Evolutionary conservation across 2,329 filamentous ascomycete species (phyloP), one percentile per base, ranked within the genome.

Genomic region (Trichophyton benhamiae): DNA sequence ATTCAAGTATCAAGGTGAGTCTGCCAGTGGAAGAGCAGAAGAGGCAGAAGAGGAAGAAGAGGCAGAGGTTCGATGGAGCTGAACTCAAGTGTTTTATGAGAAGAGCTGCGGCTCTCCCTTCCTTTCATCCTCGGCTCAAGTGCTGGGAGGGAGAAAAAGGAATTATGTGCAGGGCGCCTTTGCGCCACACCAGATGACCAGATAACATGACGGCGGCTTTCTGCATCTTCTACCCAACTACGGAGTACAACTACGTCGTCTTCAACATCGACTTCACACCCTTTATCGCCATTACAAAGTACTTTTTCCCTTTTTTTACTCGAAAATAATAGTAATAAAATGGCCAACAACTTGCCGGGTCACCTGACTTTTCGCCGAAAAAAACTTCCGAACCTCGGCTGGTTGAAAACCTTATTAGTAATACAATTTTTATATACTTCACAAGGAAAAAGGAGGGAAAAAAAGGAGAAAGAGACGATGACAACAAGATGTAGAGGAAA

Each of bases 381-480:
- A 25, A 55, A 55, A 55, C 15, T 27, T 55, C 52, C 52, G 52
- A 55, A 17, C 52, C 52, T 55, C 52, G 52, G 52, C 52, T 55
- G 15, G 11, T 55, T 55, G 25, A 3, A 55, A 55, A 55, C 27
- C 27, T 55, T 55, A 36, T 55, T 55, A 55, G 52, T 55, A 55
- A 55, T 55, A 55, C 52, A 55, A 36, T 55, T 52, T 49, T 52
- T 52, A 48, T 25, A 9, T 15, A 25, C 20, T 25, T 52, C 46
- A 52, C 46, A 52, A 30, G 46, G 8, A 30, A 20, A 52, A 52
- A 22, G 3, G 22, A 25, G 9, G 9, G 8, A 3, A n/a, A 46
- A 90, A 83, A 70, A 78, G 83, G 89, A 70, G 80, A 87, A 52
- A 80, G 84, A 52, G 85, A 83, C 33, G 91, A 30, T 27, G 25